These are phyloP conservation scores for Pisolithus thermaeus DNA, from an alignment of 1,284 basidiomycete species.

Conservation along the genomic window DNA sequence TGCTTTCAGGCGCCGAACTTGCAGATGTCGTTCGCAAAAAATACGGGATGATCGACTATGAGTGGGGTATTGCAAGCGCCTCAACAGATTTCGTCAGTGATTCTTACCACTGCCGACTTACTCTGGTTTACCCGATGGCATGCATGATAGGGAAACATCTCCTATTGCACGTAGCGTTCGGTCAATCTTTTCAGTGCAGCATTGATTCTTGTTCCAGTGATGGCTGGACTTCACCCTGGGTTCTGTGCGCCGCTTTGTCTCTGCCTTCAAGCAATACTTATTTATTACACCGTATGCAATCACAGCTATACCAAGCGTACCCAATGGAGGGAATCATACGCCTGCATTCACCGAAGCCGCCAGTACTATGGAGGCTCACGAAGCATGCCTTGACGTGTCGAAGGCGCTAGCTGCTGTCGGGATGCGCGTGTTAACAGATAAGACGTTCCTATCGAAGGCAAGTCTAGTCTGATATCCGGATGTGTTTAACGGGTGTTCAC, in stretches of 20 bases:
- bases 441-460: conserved; percentile 24
- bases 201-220: conserved; percentile 24
- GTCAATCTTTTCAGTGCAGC: neutral
- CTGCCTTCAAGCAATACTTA: neutral
- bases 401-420: conserved; percentile 58
- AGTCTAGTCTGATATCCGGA: neutral
- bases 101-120: neutral
- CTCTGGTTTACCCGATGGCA: neutral
- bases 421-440: conserved; percentile 52
- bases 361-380: conserved; percentile 48
- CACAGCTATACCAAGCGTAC: conserved; percentile 48
- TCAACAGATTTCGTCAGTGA: conserved; percentile 58
- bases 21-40: conserved; percentile 45
- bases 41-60: conserved; percentile 49
- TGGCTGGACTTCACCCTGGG: conserved; percentile 43
- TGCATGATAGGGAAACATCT: conserved; percentile 51
- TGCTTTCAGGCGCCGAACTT: conserved; percentile 46
- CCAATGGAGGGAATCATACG: conserved; percentile 62
- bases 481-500: neutral
- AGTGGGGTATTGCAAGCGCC: conserved; percentile 51
- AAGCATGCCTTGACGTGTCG: conserved; percentile 47
- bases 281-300: neutral
- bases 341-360: conserved; percentile 51
- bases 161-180: conserved; percentile 39
- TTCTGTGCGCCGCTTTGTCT: conserved; percentile 33